These are phyloP conservation scores for Exophiala xenobiotica DNA, from an alignment of 2,329 filamentous ascomycete genomes.

Conservation along the genomic window DNA sequence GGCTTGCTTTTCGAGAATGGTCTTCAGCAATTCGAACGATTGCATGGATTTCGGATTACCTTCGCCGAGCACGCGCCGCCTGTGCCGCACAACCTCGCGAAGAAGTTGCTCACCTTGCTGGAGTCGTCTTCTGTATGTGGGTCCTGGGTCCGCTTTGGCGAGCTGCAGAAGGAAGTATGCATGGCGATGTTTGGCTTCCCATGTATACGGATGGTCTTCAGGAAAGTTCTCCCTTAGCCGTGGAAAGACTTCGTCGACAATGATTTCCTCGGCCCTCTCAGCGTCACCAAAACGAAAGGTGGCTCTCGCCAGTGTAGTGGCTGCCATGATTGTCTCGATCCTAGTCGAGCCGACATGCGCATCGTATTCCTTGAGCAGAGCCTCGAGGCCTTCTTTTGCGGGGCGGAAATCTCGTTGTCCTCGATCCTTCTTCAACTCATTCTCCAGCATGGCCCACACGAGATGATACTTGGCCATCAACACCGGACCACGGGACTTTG, in stretches of 20 bases:
- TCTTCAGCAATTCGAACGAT: constrained; percentile 15
- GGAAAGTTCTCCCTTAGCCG: constrained; percentile 17
- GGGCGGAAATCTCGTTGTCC: constrained; percentile 9
- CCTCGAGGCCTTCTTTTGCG: constrained; percentile 7
- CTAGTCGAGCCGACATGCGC: constrained; percentile 14
- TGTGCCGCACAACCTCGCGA: constrained; percentile 17
- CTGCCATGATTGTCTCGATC: constrained; percentile 22
- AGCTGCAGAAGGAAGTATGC: constrained; percentile 20
- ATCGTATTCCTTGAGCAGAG: constrained; percentile 8
- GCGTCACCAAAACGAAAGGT: constrained; percentile 14
- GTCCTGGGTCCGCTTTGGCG: constrained; percentile 10
- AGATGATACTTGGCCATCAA: constrained; percentile 20
- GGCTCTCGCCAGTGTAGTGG: constrained; percentile 17
- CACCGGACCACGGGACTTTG: constrained; percentile 9
- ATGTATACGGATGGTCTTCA: constrained; percentile 20
- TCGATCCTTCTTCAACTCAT: constrained; percentile 15
- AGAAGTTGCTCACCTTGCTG: constrained; percentile 17
- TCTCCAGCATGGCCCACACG: constrained; percentile 24
- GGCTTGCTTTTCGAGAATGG: constrained; percentile 15
- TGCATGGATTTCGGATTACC: constrained; percentile 17
- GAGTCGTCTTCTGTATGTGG: constrained; percentile 2
- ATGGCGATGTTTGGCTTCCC: constrained; percentile 25
- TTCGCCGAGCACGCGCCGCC: constrained; percentile 16
- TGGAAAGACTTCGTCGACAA: constrained; percentile 10
- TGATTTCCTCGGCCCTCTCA: constrained; percentile 13